phyloP scores from a whole-genome alignment of 495 filamentous ascomycete species.

The Jackrogersella multiformis region DNA sequence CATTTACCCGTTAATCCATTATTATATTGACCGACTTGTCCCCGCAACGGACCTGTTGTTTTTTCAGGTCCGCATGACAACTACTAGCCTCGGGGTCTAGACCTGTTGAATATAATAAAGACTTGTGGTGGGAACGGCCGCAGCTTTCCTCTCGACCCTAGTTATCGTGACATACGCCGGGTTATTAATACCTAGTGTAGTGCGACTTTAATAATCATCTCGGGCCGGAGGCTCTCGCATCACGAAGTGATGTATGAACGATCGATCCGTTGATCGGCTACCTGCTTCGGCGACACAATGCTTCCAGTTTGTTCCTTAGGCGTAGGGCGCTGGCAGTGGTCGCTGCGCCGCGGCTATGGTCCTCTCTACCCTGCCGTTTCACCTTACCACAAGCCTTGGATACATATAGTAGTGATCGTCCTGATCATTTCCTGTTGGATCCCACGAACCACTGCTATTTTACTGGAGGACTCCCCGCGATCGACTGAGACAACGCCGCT shows the following conservation, averaged over 20 bases:
- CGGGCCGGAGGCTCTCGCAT: slow-evolving; percentile 31
- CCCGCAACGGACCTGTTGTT: slow-evolving; percentile 23
- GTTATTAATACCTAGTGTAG: too few relatives aligned
- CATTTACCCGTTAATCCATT: slow-evolving; percentile 36
- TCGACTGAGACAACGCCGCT: slow-evolving; percentile 48
- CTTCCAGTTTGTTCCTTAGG: slow-evolving; percentile 21
- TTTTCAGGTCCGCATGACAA: slow-evolving; percentile 16
- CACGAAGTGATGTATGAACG: slow-evolving; percentile 32
- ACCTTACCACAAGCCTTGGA: slow-evolving; percentile 40
- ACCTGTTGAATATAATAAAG: slow-evolving; percentile 31
- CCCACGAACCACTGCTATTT: slow-evolving; percentile 46
- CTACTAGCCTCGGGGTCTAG: slow-evolving; percentile 13
- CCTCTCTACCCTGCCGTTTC: slow-evolving; percentile 35
- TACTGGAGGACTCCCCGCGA: slow-evolving; percentile 39
- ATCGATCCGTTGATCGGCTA: slow-evolving; percentile 35
- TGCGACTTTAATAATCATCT: background rate
- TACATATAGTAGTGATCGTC: slow-evolving; percentile 47
- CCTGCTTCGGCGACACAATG: slow-evolving; percentile 37
- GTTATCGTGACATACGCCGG: slow-evolving; percentile 22
- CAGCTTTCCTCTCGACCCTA: slow-evolving; percentile 8
- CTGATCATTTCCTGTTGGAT: slow-evolving; percentile 48
- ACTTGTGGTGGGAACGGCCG: slow-evolving; percentile 6
- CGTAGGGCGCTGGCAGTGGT: slow-evolving; percentile 26
- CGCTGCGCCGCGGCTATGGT: slow-evolving; percentile 38
- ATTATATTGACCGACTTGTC: slow-evolving; percentile 29